phyloP scores from a whole-genome alignment of 1,284 basidiomycete genomes.

The Microbotryum scabiosae region DNA sequence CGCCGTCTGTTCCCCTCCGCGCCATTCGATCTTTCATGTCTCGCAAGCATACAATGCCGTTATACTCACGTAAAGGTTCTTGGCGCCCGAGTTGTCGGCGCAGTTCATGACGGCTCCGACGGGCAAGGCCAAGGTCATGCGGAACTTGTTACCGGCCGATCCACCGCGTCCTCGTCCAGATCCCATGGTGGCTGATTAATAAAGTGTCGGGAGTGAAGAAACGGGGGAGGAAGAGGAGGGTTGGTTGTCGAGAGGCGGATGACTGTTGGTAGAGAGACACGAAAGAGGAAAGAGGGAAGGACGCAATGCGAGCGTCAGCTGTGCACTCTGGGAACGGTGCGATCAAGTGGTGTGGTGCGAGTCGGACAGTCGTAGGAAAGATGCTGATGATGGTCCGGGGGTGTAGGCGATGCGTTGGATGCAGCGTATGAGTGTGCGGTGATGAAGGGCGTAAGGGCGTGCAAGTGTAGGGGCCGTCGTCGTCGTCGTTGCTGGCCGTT shows the following conservation, averaged over 20 bases:
- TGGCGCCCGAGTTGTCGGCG: constrained; percentile 99
- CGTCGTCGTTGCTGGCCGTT: too few species aligned
- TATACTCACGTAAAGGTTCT: constrained; percentile 61
- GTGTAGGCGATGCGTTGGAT: not conserved
- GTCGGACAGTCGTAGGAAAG: not conserved
- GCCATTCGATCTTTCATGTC: not conserved
- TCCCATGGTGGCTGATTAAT: constrained; percentile 27
- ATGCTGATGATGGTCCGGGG: not conserved
- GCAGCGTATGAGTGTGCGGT: not conserved
- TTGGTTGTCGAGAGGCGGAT: not conserved
- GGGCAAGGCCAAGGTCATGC: constrained; percentile 83
- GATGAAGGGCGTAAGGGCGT: too few species aligned
- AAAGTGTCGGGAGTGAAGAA: constrained; percentile 1
- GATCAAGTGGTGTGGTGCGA: not conserved
- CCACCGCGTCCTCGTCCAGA: constrained; percentile 35
- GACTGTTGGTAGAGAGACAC: too few species aligned
- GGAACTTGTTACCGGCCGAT: constrained; percentile 84
- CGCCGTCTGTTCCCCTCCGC: not conserved
- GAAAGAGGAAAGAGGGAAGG: not conserved
- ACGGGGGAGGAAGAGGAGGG: constrained; percentile 2
- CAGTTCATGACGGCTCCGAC: constrained; percentile 99
- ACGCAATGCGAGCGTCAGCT: not conserved
- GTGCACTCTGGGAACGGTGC: not conserved
- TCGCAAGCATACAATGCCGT: not conserved
- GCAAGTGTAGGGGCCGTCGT: too few species aligned